Base-by-base conservation (phyloP, 495 filamentous ascomycete species). In the Talaromyces trachyspermus region DNA sequence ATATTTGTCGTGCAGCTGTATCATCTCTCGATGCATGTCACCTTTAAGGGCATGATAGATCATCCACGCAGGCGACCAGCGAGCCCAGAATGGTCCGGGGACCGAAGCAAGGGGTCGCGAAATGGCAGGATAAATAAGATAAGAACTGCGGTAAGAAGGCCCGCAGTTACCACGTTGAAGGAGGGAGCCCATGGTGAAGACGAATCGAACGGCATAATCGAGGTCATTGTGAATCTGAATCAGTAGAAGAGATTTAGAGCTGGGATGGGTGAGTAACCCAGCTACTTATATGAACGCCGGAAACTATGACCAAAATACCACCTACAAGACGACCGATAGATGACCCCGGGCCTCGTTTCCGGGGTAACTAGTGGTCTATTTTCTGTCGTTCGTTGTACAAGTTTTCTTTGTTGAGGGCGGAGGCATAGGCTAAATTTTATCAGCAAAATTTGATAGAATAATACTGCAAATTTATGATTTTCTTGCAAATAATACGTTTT, bases 11-110 rank as follows among this genome's bases (percentile, higher is more conserved):
- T 74, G 70, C 12, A 67, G 46, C n/a, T 56, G 45, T 41, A 66
- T 56, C 5, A 62, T 54, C 27, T 63, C 55, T 11, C 57, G 26
- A 44, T 71, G 64, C n/a, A 52, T 62, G 23, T 70, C 57, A 11
- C 70, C 71, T 49, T 68, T 66, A 37, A 57, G 43, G 14, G 66
- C 55, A 6, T 60, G 60, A 22, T 52, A 55, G 11, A 74, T 50
- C 29, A 64, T 60, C 71, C 71, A 74, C 11, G 66, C 37, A 23
- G 50, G 56, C 10, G 68, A 63, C 43, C 72, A 63, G 10, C 65
- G 68, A 12, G 68, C 70, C 15, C 59, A 46, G 18, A 64, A 66
- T 0, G 70, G 71, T 3, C 71, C 70, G 0, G 65, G 68, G 6
- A 75, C 27, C 14, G 18, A 12, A 10, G 41, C 30, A 2, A 52